Evolutionary conservation across 2,329 filamentous ascomycete species (phyloP).

Genomic region (Calonectria multiphialidica): DNA sequence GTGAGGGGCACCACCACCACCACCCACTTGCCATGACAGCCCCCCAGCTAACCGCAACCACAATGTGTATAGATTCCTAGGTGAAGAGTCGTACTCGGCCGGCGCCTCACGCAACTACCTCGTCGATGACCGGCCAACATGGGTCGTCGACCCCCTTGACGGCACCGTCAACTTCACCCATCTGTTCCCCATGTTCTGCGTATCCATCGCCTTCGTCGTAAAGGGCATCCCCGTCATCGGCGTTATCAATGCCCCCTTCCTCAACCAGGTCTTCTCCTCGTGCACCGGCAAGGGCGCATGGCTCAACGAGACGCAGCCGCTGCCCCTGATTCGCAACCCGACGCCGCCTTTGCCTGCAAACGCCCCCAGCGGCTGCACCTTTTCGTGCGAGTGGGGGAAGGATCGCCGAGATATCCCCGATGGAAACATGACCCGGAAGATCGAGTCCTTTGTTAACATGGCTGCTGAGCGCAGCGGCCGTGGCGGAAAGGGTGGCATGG

Average conservation of each 20-base stretch:
- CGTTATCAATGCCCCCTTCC: constrained; percentile 78
- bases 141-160: constrained; percentile 83
- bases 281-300: constrained; percentile 76
- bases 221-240: constrained; percentile 73
- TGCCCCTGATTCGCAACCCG: constrained; percentile 74
- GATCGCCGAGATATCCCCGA: constrained; percentile 75
- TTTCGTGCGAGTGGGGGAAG: constrained; percentile 85
- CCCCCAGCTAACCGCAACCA: constrained; percentile 9
- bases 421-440: constrained; percentile 78
- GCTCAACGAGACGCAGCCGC: constrained; percentile 72
- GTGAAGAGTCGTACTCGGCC: constrained; percentile 82
- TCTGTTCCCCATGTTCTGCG: constrained; percentile 84
- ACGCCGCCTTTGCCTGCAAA: constrained; percentile 71
- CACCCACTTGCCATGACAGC: background rate
- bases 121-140: constrained; percentile 73
- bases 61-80: constrained; percentile 70
- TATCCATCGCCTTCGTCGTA: constrained; percentile 79
- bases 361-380: constrained; percentile 77
- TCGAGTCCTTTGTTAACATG: constrained; percentile 82
- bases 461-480: constrained; percentile 74
- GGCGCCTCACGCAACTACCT: constrained; percentile 77
- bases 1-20: constrained; percentile 55
- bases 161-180: constrained; percentile 88
- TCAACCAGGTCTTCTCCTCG: constrained; percentile 77
- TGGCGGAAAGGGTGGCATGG: constrained; percentile 80